These are phyloP conservation scores for Fusarium penzigii DNA, from an alignment of 2,329 filamentous ascomycete genomes.

Conservation along the genomic window DNA sequence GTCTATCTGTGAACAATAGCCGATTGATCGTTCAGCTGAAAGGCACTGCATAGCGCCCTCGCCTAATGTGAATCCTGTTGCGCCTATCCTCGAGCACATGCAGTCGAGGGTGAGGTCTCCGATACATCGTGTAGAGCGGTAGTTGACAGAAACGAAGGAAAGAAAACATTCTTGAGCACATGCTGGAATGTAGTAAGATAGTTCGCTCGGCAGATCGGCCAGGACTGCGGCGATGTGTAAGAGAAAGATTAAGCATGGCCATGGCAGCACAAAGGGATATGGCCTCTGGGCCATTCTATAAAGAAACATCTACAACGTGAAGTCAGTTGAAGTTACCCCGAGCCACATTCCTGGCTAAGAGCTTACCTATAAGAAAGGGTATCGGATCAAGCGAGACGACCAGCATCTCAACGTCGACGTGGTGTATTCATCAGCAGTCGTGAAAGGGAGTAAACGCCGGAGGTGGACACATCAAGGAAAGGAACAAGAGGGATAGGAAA, in stretches of 20 bases:
- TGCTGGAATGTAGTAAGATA: conserved; percentile 50
- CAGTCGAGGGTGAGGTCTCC: conserved; percentile 57
- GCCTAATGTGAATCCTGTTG: conserved; percentile 67
- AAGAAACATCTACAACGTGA: conserved; percentile 40
- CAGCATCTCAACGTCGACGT: conserved; percentile 41
- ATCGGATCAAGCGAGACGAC: conserved; percentile 33
- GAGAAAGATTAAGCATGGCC: conserved; percentile 35
- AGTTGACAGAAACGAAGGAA: conserved; percentile 64
- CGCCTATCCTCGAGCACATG: conserved; percentile 61
- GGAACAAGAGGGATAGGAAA: conserved; percentile 1
- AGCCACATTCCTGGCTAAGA: not conserved
- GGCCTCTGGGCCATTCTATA: conserved; percentile 46
- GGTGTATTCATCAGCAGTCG: conserved; percentile 25
- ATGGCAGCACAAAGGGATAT: conserved; percentile 30
- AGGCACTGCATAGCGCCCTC: conserved; percentile 72
- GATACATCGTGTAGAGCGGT: conserved; percentile 50
- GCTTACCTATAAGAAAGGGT: conserved; percentile 29
- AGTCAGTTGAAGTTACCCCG: not conserved
- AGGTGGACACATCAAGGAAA: conserved; percentile 4
- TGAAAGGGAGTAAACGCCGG: conserved; percentile 12
- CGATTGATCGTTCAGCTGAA: conserved; percentile 50
- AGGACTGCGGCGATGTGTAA: conserved; percentile 28
- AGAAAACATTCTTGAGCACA: conserved; percentile 64
- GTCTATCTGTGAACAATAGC: conserved; percentile 53
- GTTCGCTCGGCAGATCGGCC: conserved; percentile 37